Evolutionary conservation across 257 asterid species (phyloP).

Genomic region (Rubia yunnanensis): DNA sequence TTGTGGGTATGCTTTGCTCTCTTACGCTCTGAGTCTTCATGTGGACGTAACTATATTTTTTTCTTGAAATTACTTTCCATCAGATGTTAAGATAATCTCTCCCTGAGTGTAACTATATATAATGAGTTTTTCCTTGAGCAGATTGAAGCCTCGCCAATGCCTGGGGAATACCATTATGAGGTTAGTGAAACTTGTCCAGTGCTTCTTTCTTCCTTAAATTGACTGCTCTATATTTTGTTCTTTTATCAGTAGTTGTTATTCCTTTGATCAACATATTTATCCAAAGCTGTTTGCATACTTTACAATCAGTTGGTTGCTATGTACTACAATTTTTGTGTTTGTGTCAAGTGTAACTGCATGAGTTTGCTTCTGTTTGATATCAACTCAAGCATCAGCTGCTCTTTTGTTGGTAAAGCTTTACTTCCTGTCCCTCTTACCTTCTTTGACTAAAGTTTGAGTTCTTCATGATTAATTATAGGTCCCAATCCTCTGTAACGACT

Average conservation of each 20-base stretch:
- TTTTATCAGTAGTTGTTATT: not conserved
- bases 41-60: not conserved
- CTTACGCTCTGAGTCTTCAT: not conserved
- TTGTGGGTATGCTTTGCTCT: not conserved
- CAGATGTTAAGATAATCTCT: not conserved
- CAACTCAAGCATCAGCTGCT: not conserved
- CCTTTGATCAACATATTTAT: not conserved
- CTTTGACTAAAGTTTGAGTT: not conserved
- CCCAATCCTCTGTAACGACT: conserved; percentile 70
- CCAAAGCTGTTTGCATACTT: not conserved
- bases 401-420: not conserved
- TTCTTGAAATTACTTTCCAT: not conserved
- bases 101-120: conserved; percentile 4
- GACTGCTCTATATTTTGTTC: not conserved
- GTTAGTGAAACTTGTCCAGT: conserved; percentile 34
- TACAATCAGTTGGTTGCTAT: not conserved
- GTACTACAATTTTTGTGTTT: not conserved
- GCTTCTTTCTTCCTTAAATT: not conserved
- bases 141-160: conserved; percentile 82
- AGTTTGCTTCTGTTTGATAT: not conserved
- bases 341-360: not conserved
- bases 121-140: conserved; percentile 23
- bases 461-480: conserved; percentile 37
- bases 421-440: not conserved
- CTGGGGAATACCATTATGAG: conserved; percentile 68